Evolutionary conservation across 345 rosid species (phyloP), one percentile per base, ranked within the genome.

Genomic region (Arabidopsis arenosa): DNA sequence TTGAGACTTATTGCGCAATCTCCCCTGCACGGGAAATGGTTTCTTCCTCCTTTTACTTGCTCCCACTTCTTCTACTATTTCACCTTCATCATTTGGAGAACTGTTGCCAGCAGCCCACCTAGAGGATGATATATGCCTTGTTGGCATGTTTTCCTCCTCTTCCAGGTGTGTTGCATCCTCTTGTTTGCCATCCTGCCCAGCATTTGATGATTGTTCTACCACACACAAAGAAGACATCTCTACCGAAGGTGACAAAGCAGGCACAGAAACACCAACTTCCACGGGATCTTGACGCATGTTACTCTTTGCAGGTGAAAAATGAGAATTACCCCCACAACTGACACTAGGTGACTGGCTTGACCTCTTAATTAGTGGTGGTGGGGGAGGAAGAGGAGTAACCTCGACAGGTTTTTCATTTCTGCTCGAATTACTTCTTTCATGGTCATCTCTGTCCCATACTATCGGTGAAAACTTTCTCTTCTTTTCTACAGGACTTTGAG

Each of bases 381-480:
- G 91, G 30, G 90, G 93, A 78, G 87, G 91, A 60, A 81, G 84
- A 44, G 80, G 15, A 0, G 80, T 56, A 41, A 62, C 85, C 49
- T 82, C 65, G 2, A 83, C 63, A 55, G 83, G 74, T 51, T 74
- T 76, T 72, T 83, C 84, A 62, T 66, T 80, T 75, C 82, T 83
- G 2, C 83, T 73, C 26, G 79, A 63, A 63, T 79, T 82, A 72
- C 76, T 78, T 26, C 43, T 77, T 49, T 79, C 87, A 58, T 75
- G 85, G 45, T 87, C 97, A 76, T 88, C 96, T 76, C 91, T 88
- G 57, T 96, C 99, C 99, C 99, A 96, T 30, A 96, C 91, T 54
- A 96, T 91, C 0, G 99, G 99, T 13, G 99, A 96, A 80, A 93
- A 96, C 82, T 96, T 96, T 70, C 97, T 86, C 84, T 89, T 96